Evolutionary conservation across 1,284 basidiomycete species (phyloP).

Genomic region (Ustilago cynodontis): DNA sequence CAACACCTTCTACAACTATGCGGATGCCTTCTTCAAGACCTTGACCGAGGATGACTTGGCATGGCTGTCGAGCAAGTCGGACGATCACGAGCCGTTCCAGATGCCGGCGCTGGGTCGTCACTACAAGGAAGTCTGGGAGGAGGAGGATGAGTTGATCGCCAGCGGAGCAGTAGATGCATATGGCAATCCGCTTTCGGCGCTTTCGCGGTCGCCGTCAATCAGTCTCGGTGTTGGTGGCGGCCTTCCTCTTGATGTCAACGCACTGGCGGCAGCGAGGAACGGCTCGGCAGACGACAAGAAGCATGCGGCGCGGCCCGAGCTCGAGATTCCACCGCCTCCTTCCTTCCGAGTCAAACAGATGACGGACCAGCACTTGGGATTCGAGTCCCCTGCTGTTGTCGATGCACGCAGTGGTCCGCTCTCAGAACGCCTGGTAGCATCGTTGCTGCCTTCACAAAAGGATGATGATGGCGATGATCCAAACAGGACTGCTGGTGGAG

Average conservation of each 20-base stretch:
- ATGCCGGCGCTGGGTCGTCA: conserved; percentile 89
- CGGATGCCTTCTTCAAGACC: conserved; percentile 68
- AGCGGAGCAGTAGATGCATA: conserved; percentile 45
- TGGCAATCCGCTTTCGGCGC: conserved; percentile 31
- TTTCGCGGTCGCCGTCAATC: conserved; percentile 37
- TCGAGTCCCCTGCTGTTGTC: conserved; percentile 46
- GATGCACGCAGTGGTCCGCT: conserved; percentile 63
- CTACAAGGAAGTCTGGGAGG: conserved; percentile 89
- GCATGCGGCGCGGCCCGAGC: conserved; percentile 21
- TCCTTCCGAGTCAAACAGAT: conserved; percentile 53
- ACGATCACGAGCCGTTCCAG: conserved; percentile 85
- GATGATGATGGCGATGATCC: conserved; percentile 16
- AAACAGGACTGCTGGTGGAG: conserved; percentile 3
- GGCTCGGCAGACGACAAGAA: conserved; percentile 21
- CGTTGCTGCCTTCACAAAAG: conserved; percentile 46
- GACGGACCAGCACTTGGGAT: conserved; percentile 57
- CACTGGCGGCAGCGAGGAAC: conserved; percentile 23
- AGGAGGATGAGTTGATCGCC: conserved; percentile 78
- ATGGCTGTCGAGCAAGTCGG: conserved; percentile 72
- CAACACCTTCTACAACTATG: conserved; percentile 65
- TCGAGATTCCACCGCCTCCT: conserved; percentile 49
- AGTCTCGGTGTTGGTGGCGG: conserved; percentile 35
- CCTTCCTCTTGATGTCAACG: conserved; percentile 33
- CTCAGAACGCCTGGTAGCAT: conserved; percentile 58
- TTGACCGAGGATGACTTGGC: conserved; percentile 69